A percentile compares a stretch with the other conserved stretches of the same genome.
Conservation (phyloP, 2,329 filamentous ascomycete genomes). For the Ascochyta lentis region DNA sequence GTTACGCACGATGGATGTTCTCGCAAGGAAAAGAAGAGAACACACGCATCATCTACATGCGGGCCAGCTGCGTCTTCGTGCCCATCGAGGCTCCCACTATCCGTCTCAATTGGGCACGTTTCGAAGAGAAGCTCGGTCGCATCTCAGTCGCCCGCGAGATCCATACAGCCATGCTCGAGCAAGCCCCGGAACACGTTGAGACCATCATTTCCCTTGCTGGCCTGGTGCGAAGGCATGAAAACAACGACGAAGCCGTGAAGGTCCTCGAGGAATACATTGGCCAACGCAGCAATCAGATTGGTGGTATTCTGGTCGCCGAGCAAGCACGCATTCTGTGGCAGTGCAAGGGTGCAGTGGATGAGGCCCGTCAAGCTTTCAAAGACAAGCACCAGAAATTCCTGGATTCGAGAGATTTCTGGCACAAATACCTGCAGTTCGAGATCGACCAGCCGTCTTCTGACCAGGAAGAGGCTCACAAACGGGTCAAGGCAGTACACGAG, state of each 20-base stretch:
- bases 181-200: constrained; percentile 82
- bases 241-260: constrained; percentile 82
- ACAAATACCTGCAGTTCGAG: constrained; percentile 87
- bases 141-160: constrained; percentile 82
- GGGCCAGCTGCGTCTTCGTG: constrained; percentile 83
- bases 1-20: constrained; percentile 93
- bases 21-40: constrained; percentile 82
- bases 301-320: constrained; percentile 85
- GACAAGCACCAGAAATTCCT: constrained; percentile 84
- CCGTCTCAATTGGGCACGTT: constrained; percentile 89
- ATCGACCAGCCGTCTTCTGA: constrained; percentile 76
- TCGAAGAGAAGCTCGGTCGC: constrained; percentile 85
- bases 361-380: constrained; percentile 82
- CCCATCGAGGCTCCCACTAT: constrained; percentile 85
- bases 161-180: constrained; percentile 77
- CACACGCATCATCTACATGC: constrained; percentile 88
- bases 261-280: constrained; percentile 82
- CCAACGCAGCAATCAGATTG: constrained; percentile 76
- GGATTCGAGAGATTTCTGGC: constrained; percentile 89
- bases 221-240: constrained; percentile 80
- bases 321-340: constrained; percentile 91
- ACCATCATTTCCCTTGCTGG: constrained; percentile 89
- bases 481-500: constrained; percentile 81
- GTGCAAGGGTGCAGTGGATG: constrained; percentile 78
- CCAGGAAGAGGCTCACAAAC: constrained; percentile 69